A percentile compares a stretch with the other conserved stretches of the same genome.
These are phyloP conservation scores for Chenopodium album DNA, from an alignment of 148 eudicot species.

Conservation along the genomic window DNA sequence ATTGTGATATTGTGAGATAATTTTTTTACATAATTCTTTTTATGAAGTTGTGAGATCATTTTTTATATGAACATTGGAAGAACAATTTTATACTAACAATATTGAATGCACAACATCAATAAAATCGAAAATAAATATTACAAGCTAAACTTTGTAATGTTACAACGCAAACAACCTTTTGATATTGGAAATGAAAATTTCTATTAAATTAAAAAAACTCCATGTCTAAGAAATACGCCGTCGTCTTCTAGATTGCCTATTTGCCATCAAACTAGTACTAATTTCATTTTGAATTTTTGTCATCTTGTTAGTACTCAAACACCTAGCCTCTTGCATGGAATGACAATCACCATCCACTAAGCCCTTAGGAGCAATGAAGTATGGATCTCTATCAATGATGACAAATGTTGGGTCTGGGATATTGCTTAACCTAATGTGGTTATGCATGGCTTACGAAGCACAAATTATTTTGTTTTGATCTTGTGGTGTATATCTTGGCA, in stretches of 20 bases:
- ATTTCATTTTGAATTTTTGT: neutral
- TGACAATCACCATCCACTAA: neutral
- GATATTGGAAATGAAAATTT: too few relatives aligned
- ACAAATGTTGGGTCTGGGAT: neutral
- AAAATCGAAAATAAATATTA: too few relatives aligned
- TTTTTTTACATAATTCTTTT: too few relatives aligned
- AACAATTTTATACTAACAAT: too few relatives aligned
- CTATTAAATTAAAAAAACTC: too few relatives aligned
- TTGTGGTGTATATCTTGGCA: neutral
- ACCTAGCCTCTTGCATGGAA: neutral
- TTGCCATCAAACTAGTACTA: neutral
- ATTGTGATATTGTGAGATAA: too few relatives aligned
- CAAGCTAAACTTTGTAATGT: too few relatives aligned
- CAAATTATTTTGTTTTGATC: slow-evolving; percentile 4
- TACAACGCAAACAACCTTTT: too few relatives aligned
- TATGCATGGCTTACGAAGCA: neutral
- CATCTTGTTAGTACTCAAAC: neutral
- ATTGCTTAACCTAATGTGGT: neutral
- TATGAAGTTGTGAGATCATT: too few relatives aligned
- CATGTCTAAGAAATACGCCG: neutral
- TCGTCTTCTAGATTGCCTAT: neutral
- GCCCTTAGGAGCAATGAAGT: neutral
- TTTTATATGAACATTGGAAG: too few relatives aligned
- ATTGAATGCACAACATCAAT: too few relatives aligned
- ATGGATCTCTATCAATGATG: neutral